A percentile compares a stretch with the other conserved stretches of the same genome.
Conservation (phyloP, 2,329 filamentous ascomycete species). For the Microsporum canis region DNA sequence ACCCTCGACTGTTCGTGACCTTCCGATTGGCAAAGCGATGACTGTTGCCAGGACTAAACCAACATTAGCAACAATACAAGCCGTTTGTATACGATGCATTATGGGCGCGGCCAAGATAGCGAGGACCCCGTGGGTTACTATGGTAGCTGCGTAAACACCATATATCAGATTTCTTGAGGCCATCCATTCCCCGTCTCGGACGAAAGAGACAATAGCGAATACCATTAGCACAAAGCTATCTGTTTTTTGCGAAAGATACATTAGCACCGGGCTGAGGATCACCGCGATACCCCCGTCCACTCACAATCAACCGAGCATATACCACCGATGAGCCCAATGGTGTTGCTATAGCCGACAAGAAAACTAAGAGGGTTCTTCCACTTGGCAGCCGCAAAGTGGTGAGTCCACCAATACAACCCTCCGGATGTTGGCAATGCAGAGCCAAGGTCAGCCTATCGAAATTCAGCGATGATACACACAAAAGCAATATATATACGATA, state of each 20-base stretch:
- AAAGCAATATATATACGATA: not conserved
- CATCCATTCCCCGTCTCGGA: constrained; percentile 45
- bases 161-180: constrained; percentile 48
- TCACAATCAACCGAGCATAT: constrained; percentile 50
- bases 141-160: constrained; percentile 44
- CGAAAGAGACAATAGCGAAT: constrained; percentile 47
- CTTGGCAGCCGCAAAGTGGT: constrained; percentile 46
- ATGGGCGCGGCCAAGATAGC: constrained; percentile 43
- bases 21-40: constrained; percentile 46
- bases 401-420: constrained; percentile 50
- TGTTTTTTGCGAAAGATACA: not conserved
- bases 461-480: not conserved
- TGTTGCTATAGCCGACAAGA: constrained; percentile 51
- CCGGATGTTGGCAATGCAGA: constrained; percentile 49
- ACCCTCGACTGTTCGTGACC: constrained; percentile 15
- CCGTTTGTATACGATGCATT: constrained; percentile 49
- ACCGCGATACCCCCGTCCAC: constrained; percentile 4
- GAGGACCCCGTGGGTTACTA: constrained; percentile 44
- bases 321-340: constrained; percentile 49
- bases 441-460: constrained; percentile 37
- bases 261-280: not conserved
- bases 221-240: constrained; percentile 47
- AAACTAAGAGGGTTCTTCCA: constrained; percentile 49
- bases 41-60: constrained; percentile 46
- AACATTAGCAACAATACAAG: constrained; percentile 46